Conservation (phyloP, 495 filamentous ascomycete species). For the Talaromyces proteolyticus region DNA sequence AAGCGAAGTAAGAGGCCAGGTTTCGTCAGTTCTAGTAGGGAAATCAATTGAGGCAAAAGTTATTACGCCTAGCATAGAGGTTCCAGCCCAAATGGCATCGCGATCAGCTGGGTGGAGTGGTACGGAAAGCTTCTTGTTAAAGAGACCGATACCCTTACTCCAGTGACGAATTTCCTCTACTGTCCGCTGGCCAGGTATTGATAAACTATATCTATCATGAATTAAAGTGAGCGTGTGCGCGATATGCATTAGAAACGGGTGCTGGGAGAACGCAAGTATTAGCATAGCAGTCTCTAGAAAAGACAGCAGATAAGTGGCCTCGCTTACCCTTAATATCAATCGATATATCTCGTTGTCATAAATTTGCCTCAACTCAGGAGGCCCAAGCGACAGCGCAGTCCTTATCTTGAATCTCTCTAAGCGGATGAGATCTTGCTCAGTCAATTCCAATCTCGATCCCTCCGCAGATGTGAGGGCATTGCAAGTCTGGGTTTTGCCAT, state of each 20-base stretch:
- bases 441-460: constrained; percentile 1
- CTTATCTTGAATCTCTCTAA: constrained; percentile 22
- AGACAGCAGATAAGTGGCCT: constrained; percentile 5
- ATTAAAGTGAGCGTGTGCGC: constrained; percentile 11
- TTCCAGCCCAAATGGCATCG: constrained; percentile 34
- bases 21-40: constrained; percentile 10
- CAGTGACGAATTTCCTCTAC: constrained; percentile 26
- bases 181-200: constrained; percentile 6
- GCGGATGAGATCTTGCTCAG: constrained; percentile 16
- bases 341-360: neutral
- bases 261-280: constrained; percentile 13
- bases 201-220: neutral
- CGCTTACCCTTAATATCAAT: constrained; percentile 7
- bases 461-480: neutral
- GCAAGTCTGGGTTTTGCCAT: neutral
- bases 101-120: constrained; percentile 26
- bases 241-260: constrained; percentile 35
- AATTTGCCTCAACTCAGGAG: neutral
- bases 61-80: constrained; percentile 26
- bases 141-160: constrained; percentile 20
- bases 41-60: constrained; percentile 25
- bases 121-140: constrained; percentile 19
- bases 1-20: constrained; percentile 30
- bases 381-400: constrained; percentile 20
- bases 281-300: neutral